Conservation (phyloP, 352 stramenopile genomes). For the Discostella stelligera region DNA sequence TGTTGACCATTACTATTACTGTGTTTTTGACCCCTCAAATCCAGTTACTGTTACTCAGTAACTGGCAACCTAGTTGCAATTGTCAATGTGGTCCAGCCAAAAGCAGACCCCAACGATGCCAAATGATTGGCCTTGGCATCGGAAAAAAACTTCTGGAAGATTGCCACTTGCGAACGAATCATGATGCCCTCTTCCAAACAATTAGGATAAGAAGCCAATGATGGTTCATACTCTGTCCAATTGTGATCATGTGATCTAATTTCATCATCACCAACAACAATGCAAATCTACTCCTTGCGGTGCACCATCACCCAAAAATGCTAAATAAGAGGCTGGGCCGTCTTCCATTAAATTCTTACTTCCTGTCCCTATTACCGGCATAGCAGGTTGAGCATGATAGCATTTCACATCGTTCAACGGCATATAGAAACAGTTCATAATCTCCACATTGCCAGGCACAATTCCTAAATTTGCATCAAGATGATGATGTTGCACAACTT, state of each 20-base stretch:
- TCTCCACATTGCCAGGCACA: constrained; percentile 1
- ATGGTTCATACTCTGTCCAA: constrained; percentile 13
- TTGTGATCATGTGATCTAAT: neutral
- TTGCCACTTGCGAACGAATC: constrained; percentile 38
- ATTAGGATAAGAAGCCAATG: constrained; percentile 31
- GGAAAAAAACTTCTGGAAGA: constrained; percentile 38
- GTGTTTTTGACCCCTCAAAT: too few species aligned
- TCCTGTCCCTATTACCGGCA: too few species aligned
- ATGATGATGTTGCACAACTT: too few species aligned
- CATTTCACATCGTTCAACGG: constrained; percentile 66
- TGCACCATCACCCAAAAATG: neutral
- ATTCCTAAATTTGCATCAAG: too few species aligned
- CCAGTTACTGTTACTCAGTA: too few species aligned
- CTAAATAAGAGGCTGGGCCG: neutral
- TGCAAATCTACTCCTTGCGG: neutral
- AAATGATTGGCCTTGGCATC: constrained; percentile 26
- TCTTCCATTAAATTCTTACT: constrained; percentile 14
- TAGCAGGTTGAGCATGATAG: constrained; percentile 69
- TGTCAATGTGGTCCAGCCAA: constrained; percentile 24
- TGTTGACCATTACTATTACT: too few species aligned
- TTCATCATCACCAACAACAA: neutral
- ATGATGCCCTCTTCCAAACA: constrained; percentile 1
- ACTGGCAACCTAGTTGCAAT: too few species aligned
- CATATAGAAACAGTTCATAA: constrained; percentile 74
- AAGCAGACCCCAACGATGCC: constrained; percentile 12